Base-by-base conservation (phyloP, 1,284 basidiomycete genomes). In the Melampsora occidentalis region DNA sequence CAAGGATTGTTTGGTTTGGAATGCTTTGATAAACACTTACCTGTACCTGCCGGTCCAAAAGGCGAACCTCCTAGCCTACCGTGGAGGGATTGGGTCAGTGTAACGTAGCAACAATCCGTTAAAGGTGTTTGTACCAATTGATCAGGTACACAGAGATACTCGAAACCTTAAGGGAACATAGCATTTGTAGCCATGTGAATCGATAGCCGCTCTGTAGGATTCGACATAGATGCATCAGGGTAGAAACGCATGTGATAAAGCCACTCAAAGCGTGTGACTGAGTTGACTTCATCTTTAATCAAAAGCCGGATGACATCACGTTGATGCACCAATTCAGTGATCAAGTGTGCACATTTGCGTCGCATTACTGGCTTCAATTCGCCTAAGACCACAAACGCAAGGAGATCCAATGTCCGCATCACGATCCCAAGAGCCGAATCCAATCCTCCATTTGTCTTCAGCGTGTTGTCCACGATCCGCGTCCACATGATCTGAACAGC, bases 171-270 rank as follows among this genome's bases (percentile, higher is more conserved):
- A 0, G 92, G 90, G 88, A 99, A 98, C 1, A 87, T 86, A 2
- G 96, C 94, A 83, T 97, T 92, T n/a, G n/a, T n/a, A 20, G 97
- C 96, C 80, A 93, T 92, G 77, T 88, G 89, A 78, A 97, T 91
- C 61, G 79, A 77, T 20, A 97, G 86, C 33, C 93, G 86, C 33
- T 94, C 89, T 57, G 97, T 85, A 0, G 94, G 91, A 79, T 92
- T 90, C 51, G 90, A 88, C 16, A 88, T 82, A 0, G 84, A 82
- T 18, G 86, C 86, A 81, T 97, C 90, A 63, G 97, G 87, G 83
- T 99, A 98, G 86, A 95, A 99, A 9, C 97, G 92, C 96, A 99
- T 98, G 83, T 99, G 95, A 80, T 94, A 97, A 12, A 98, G 86
- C 97, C 97, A 99, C 6, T 89, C 88, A 83, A 99, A 99, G 76